phyloP scores from a whole-genome alignment of 208 protist genomes.

The Porcisia deanei region DNA sequence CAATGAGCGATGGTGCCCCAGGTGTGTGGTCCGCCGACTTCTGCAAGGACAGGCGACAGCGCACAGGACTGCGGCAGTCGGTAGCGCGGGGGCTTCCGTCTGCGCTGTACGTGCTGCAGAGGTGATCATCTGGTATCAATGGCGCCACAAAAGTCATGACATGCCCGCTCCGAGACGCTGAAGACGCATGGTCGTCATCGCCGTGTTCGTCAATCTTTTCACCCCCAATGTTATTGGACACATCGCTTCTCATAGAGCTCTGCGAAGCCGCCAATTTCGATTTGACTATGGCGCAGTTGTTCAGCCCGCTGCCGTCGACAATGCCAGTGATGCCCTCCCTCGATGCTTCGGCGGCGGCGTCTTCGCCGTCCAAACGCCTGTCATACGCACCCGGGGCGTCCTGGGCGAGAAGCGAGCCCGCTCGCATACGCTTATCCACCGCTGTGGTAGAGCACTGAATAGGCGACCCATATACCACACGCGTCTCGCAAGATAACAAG shows the following conservation, averaged over 20 bases:
- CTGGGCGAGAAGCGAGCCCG: too few species aligned
- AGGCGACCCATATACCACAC: slow-evolving; percentile 12
- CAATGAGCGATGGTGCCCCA: background rate
- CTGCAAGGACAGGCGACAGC: slow-evolving; percentile 10
- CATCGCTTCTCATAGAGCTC: background rate
- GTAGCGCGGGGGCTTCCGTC: slow-evolving; percentile 22
- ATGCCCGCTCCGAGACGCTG: background rate
- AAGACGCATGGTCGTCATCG: background rate
- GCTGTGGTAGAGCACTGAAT: slow-evolving; percentile 19
- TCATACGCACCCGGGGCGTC: background rate
- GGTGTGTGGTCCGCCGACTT: slow-evolving; percentile 13
- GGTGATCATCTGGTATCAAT: background rate
- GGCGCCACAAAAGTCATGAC: background rate
- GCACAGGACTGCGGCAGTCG: slow-evolving; percentile 32
- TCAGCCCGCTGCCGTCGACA: background rate
- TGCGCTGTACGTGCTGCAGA: background rate
- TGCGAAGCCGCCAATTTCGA: background rate
- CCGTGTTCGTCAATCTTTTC: background rate
- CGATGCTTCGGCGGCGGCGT: too few species aligned
- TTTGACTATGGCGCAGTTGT: background rate
- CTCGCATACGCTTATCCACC: background rate
- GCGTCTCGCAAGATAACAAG: background rate
- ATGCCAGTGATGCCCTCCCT: background rate
- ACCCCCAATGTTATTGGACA: too few species aligned
- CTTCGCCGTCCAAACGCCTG: background rate